Evolutionary conservation across 202 grass and related monocot species (phyloP).

Genomic region (Dendrocalamus latiflorus): DNA sequence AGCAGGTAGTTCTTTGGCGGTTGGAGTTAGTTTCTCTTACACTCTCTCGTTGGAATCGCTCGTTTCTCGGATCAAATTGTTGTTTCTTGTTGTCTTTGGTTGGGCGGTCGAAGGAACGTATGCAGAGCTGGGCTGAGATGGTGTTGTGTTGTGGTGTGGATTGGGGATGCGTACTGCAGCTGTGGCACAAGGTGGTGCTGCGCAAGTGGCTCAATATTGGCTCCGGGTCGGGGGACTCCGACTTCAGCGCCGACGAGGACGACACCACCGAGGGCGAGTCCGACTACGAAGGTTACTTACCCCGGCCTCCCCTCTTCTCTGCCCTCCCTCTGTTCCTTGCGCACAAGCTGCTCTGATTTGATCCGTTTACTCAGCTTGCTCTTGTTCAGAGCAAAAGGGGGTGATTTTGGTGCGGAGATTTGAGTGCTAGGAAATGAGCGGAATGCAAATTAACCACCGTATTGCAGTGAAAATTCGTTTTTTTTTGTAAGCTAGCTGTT

Average conservation of each 20-base stretch:
- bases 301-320: background rate
- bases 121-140: slow-evolving; percentile 25
- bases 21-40: background rate
- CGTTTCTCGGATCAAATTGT: background rate
- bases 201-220: slow-evolving; percentile 92
- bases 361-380: slow-evolving; percentile 9
- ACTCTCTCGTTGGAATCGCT: background rate
- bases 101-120: slow-evolving; percentile 17
- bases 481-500: slow-evolving; percentile 22
- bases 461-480: slow-evolving; percentile 6
- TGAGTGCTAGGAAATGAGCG: slow-evolving; percentile 8
- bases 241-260: slow-evolving; percentile 90
- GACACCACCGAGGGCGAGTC: slow-evolving; percentile 71
- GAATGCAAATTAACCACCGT: background rate
- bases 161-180: slow-evolving; percentile 44
- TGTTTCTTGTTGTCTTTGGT: background rate
- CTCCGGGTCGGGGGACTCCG: slow-evolving; percentile 56
- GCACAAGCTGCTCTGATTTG: background rate
- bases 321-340: background rate
- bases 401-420: slow-evolving; percentile 14
- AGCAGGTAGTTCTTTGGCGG: slow-evolving; percentile 28
- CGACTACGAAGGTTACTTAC: slow-evolving; percentile 58
- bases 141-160: background rate
- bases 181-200: slow-evolving; percentile 81
- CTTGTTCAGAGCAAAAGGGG: slow-evolving; percentile 12